A percentile compares a stretch with the other conserved stretches of the same genome.
phyloP scores from a whole-genome alignment of 768 basidiomycete species.

The Hypholoma sublateritium region DNA sequence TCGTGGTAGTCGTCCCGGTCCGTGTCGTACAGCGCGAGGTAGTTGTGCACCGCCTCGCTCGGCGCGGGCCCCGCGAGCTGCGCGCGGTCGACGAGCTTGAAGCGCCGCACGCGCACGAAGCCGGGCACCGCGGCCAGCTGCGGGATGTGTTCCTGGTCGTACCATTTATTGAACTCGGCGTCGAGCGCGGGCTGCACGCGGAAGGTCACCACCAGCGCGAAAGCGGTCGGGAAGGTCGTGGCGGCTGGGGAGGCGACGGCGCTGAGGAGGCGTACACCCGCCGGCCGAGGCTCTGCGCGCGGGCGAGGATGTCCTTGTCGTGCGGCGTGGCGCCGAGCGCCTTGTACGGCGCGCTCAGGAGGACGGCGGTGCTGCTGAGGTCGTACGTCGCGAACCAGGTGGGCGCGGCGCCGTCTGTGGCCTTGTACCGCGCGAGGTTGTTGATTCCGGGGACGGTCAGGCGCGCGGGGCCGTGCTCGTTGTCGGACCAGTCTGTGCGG shows the following conservation, averaged over 20 bases:
- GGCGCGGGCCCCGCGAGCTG: not conserved
- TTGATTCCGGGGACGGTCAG: conserved; percentile 30
- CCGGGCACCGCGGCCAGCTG: conserved; percentile 28
- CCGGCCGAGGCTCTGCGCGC: conserved; percentile 23
- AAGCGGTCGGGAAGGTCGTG: conserved; percentile 20
- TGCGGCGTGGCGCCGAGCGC: conserved; percentile 27
- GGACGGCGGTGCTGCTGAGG: conserved; percentile 21
- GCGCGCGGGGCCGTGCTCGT: conserved; percentile 31
- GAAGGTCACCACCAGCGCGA: conserved; percentile 23
- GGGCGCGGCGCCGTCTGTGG: conserved; percentile 19
- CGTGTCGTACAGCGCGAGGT: not conserved
- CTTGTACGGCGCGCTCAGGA: conserved; percentile 22
- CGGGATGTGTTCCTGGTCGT: conserved; percentile 34
- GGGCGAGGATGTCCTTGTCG: conserved; percentile 23
- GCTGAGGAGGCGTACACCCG: conserved; percentile 23
- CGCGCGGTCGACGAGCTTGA: conserved; percentile 19
- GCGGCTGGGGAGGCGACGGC: conserved; percentile 13
- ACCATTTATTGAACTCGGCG: conserved; percentile 35
- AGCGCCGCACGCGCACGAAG: conserved; percentile 30
- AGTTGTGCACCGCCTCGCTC: not conserved
- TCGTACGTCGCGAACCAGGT: conserved; percentile 30
- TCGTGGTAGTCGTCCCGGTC: not conserved
- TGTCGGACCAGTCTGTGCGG: conserved; percentile 33
- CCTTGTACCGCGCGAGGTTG: conserved; percentile 33
- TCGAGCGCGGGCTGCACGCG: conserved; percentile 20